Base-by-base conservation (phyloP, 2,329 filamentous ascomycete genomes). In the Aspergillus ibericus region DNA sequence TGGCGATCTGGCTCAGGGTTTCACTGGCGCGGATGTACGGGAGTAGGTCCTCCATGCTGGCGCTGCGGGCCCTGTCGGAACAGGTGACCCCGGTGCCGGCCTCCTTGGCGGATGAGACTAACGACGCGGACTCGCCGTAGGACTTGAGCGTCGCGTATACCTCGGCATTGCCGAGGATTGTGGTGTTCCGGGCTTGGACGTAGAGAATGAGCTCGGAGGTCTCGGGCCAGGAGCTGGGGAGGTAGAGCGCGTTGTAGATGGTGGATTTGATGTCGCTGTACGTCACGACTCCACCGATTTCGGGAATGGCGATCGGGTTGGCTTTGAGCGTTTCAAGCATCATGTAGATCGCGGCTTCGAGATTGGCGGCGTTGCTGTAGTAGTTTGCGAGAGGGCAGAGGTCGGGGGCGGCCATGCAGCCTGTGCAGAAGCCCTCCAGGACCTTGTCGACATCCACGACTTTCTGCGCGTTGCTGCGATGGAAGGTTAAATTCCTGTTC, bases 391-490 rank as follows among this genome's bases (percentile, higher is more conserved):
- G 42, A 8, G 42, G 40, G 42, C 59, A 61, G 3, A 49, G 48
- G 16, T 56, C 42, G 3, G 59, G 59, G 18, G 55, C 56, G 16
- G 27, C 59, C 36, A 61, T 27, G 15, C 59, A 61, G 27, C 47
- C 32, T 34, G 35, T 2, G 29, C 57, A 61, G 20, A 61, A 55
- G 12, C 32, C 34, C 5, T 49, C 46, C 20, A 61, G 55, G 20
- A 50, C 15, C 18, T 55, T 20, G 36, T 61, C 59, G 34, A 53
- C 49, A 9, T 53, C 18, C 29, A 35, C 42, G 40, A 42, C 46
- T 22, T 54, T 35, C 44, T 61, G n/a, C 18, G 51, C 34, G n/a
- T 61, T 61, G 15, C 59, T 61, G 8, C 40, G 13, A 27, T 40
- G 0, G 5, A 32, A 10, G 1, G 9, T 32, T 32, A 32, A 9